phyloP scores from a whole-genome alignment of 2,329 filamentous ascomycete species.

The Cercospora sojina region DNA sequence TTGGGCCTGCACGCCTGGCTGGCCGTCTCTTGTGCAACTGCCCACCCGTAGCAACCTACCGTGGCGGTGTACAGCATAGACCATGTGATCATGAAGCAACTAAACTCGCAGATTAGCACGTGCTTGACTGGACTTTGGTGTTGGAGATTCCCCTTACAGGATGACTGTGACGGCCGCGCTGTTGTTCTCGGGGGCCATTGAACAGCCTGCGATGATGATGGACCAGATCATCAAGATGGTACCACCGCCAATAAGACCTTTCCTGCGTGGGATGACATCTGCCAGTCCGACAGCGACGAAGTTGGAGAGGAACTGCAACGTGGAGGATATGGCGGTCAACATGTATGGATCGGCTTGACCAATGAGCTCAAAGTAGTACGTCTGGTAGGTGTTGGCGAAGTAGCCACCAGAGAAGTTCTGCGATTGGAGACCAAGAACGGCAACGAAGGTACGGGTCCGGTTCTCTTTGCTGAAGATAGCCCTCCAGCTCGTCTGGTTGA shows the following conservation, averaged over 20 bases:
- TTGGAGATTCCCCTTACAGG: conserved; percentile 6
- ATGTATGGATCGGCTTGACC: conserved; percentile 29
- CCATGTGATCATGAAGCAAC: conserved; percentile 33
- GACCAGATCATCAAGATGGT: conserved; percentile 30
- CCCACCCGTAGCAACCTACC: conserved; percentile 33
- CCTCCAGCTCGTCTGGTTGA: conserved; percentile 32
- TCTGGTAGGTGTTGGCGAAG: conserved; percentile 29
- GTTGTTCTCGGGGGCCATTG: conserved; percentile 26
- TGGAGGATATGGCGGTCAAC: conserved; percentile 29
- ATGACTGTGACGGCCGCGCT: conserved; percentile 28
- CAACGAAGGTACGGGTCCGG: conserved; percentile 29
- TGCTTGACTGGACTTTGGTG: neutral
- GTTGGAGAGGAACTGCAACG: conserved; percentile 29
- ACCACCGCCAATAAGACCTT: conserved; percentile 30
- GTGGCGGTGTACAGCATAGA: conserved; percentile 32
- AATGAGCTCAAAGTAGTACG: conserved; percentile 30
- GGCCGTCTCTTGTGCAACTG: conserved; percentile 31
- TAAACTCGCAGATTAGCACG: neutral
- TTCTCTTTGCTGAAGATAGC: conserved; percentile 32
- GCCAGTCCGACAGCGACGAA: conserved; percentile 26
- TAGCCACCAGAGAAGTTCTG: conserved; percentile 30
- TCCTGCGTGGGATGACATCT: conserved; percentile 29
- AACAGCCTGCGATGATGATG: conserved; percentile 28
- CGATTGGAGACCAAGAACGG: conserved; percentile 29
- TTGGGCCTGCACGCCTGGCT: conserved; percentile 30